Conservation (phyloP, 169 alveolate species). For the Eimeria necatrix region DNA sequence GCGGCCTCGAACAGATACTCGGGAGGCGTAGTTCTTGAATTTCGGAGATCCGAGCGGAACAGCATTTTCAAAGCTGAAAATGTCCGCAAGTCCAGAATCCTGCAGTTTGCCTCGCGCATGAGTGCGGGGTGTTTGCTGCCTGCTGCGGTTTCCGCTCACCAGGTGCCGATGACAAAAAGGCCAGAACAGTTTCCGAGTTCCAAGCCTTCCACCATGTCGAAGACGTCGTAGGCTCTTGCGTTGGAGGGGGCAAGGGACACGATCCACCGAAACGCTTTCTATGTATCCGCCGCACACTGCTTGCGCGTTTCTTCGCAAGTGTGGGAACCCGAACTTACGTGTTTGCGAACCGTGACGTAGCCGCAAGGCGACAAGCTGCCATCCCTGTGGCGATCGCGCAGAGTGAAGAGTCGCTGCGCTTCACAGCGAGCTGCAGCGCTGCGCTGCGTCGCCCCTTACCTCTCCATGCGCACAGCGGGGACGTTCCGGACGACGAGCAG, state of each 20-base stretch:
- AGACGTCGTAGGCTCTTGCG: slow-evolving; percentile 53
- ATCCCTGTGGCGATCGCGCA: neutral
- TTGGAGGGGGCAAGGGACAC: slow-evolving; percentile 42
- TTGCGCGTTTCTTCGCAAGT: neutral
- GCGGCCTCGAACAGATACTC: slow-evolving; percentile 29
- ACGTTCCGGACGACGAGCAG: slow-evolving; percentile 28
- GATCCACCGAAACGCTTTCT: slow-evolving; percentile 48
- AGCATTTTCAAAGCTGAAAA: slow-evolving; percentile 39
- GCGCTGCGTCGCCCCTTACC: slow-evolving; percentile 5
- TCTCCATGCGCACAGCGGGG: slow-evolving; percentile 41
- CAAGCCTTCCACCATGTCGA: slow-evolving; percentile 5
- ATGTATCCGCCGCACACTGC: neutral
- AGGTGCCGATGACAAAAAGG: slow-evolving; percentile 20
- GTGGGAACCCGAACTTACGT: neutral
- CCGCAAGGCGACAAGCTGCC: slow-evolving; percentile 42
- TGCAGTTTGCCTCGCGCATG: neutral
- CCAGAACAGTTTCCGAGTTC: slow-evolving; percentile 41
- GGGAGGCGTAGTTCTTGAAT: neutral
- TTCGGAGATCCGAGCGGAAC: slow-evolving; percentile 33
- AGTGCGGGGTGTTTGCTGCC: neutral
- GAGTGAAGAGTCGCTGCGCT: neutral
- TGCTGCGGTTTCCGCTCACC: neutral
- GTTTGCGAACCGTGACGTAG: slow-evolving; percentile 48
- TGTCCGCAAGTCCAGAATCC: slow-evolving; percentile 39
- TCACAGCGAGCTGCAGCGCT: neutral